Base-by-base conservation (phyloP, 305 asterid species). In the Salvia sclarea region DNA sequence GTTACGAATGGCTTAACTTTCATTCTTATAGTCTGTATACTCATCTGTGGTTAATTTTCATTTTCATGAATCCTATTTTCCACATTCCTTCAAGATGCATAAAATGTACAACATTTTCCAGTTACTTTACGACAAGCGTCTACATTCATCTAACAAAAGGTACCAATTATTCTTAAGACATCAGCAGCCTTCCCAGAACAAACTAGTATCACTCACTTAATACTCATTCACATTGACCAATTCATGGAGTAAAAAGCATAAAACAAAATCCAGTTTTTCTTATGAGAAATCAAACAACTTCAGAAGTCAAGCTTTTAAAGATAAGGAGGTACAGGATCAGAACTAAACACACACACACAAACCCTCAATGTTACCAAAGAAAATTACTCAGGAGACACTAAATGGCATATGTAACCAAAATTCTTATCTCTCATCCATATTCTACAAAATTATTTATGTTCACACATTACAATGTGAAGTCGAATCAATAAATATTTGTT, bases 21-120 rank as follows among this genome's bases (percentile, higher is more conserved):
- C 48, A 35, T 59, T 59, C 61, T 20, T 67, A 22, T 40, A 73
- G 3, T 47, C 61, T 13, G 16, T 11, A 30, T 7, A 37, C 25
- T 33, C 16, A 35, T 22, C 37, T 30, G 3, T 5, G 6, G 40
- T 49, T 57, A 12, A 64, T 37, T 37, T n/a, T n/a, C n/a, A n/a
- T n/a, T n/a, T n/a, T 48, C 62, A 56, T 55, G 38, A 65, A 48
- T 22, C 21, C 14, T 41, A 30, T 17, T 41, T 55, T 30, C 24
- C 41, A 49, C 43, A n/a, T 22, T 55, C 50, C 64, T 20, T 33
- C 30, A 66, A n/a, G 18, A 60, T 61, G 13, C 58, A 20, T 38
- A 12, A 64, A 33, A 21, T 48, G 54, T 38, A 10, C 7, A 40
- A 14, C 18, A 2, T 1, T 20, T 31, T 30, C 24, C 14, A n/a